Evolutionary conservation across 2,329 filamentous ascomycete species (phyloP), one percentile per base, ranked within the genome.

Genomic region (Curvularia hawaiiensis): DNA sequence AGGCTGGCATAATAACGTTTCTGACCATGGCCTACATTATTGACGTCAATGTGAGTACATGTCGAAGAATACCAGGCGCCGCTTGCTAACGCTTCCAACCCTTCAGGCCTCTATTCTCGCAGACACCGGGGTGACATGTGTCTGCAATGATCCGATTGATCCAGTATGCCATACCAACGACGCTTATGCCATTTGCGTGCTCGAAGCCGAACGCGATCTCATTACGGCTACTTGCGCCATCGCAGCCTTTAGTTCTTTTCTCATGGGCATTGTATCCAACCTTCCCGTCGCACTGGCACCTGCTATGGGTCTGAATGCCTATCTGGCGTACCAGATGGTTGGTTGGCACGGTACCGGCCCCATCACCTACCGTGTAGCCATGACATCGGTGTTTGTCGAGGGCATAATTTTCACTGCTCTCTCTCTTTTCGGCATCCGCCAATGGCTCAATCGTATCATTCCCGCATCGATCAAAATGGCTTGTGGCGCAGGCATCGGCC

Each of bases 301-400:
- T 6, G 89, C 89, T 18, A 90, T 92, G 88, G 89, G 92, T 22
- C 75, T 96, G 52, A 96, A 96, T 69, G 91, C 91, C n/a, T 96
- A 96, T 74, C 95, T 96, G 69, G 85, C 91, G 18, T 96, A 90
- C 71, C 89, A 86, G 2, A 88, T 91, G 33, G 91, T 96, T 56
- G 92, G 92, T 1, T 86, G 81, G 66, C 88, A 93, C 70, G 92
- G 91, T 41, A 84, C 81, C n/a, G 91, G 91, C 9, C 86, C 90
- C 0, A 69, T 70, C 53, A 72, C 74, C 47, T 96, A 91, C 74
- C 77, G 84, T 47, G 82, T 93, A 30, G 92, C 92, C 18, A 79
- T 96, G 48, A 95, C 91, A 3, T 91, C 92, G 50, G 92, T 95
- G 61, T 96, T 96, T 70, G 88, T 95, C 11, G 92, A 96, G 75